phyloP scores from a whole-genome alignment of 345 rosid genomes.

The Linum lewisii region DNA sequence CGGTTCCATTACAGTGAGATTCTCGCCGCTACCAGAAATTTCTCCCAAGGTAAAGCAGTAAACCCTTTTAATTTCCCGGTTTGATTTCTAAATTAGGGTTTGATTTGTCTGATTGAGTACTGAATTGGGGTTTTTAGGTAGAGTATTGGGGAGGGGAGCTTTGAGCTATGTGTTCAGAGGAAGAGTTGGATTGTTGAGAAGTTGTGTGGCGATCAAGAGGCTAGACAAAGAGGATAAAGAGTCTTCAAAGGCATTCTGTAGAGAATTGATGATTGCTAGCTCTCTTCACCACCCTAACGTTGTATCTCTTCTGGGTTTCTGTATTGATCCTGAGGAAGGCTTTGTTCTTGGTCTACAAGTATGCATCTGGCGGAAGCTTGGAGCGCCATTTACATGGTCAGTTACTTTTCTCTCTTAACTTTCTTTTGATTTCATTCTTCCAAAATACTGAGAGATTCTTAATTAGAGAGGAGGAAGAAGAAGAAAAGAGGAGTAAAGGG shows the following conservation, averaged over 20 bases:
- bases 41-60: slow-evolving; percentile 52
- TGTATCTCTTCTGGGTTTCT: slow-evolving; percentile 78
- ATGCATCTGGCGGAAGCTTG: too few species aligned
- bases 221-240: slow-evolving; percentile 80
- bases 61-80: neutral
- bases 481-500: too few species aligned
- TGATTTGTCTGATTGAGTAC: neutral
- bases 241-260: slow-evolving; percentile 82
- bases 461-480: too few species aligned
- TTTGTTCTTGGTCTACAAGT: slow-evolving; percentile 85
- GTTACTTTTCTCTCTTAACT: too few species aligned
- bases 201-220: slow-evolving; percentile 67
- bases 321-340: slow-evolving; percentile 85
- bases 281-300: slow-evolving; percentile 62
- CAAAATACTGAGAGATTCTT: too few species aligned
- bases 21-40: slow-evolving; percentile 72
- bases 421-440: too few species aligned
- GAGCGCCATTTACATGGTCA: too few species aligned
- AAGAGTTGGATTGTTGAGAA: slow-evolving; percentile 66
- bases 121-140: slow-evolving; percentile 34
- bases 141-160: slow-evolving; percentile 91
- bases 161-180: slow-evolving; percentile 92
- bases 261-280: slow-evolving; percentile 96
- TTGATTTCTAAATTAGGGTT: neutral
- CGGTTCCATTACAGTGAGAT: too few species aligned